Evolutionary conservation across 768 basidiomycete genomes (phyloP).

Genomic region (Russula sp.): DNA sequence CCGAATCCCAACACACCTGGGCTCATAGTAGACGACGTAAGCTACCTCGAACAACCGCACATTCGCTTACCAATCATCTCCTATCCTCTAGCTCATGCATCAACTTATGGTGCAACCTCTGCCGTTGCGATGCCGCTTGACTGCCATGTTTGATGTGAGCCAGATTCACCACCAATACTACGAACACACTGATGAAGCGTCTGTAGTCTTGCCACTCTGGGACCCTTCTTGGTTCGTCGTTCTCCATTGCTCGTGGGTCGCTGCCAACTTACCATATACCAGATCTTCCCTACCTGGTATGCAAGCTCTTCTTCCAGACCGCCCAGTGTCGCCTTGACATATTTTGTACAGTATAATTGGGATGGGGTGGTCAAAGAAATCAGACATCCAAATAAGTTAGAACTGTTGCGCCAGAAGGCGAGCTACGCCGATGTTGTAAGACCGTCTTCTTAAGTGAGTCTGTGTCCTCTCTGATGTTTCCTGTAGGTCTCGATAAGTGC

Average conservation of each 20-base stretch:
- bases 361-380: background rate
- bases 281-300: slow-evolving; percentile 6
- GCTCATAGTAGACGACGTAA: slow-evolving; percentile 1
- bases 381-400: background rate
- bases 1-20: background rate
- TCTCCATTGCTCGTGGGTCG: background rate
- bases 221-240: background rate
- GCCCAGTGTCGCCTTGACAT: background rate
- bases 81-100: background rate
- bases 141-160: slow-evolving; percentile 6
- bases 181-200: background rate
- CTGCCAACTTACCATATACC: background rate
- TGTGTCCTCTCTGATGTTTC: background rate
- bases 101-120: background rate
- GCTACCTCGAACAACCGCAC: background rate
- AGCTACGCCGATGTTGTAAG: background rate
- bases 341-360: background rate
- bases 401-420: background rate
- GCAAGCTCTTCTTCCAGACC: background rate
- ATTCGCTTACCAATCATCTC: background rate
- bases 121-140: slow-evolving; percentile 1
- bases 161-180: background rate
- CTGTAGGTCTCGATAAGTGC: slow-evolving; percentile 5
- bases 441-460: background rate
- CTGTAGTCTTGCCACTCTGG: slow-evolving; percentile 2